Evolutionary conservation across 2,329 filamentous ascomycete genomes (phyloP).

Genomic region (Phyllosticta citrichinensis): DNA sequence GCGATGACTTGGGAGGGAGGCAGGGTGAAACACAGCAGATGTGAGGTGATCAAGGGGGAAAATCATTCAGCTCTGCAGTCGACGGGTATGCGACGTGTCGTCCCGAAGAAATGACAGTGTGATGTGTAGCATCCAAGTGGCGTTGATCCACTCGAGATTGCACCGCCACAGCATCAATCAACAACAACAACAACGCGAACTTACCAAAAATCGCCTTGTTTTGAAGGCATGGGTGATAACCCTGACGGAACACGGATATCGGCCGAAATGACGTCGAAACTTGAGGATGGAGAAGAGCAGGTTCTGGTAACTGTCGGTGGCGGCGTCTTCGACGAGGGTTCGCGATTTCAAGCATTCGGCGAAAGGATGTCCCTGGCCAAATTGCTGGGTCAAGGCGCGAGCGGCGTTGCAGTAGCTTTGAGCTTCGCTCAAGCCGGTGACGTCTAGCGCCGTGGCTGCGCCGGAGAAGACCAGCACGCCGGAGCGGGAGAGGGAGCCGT

Average conservation of each 20-base stretch:
- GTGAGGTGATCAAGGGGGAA: neutral
- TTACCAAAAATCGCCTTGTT: constrained; percentile 26
- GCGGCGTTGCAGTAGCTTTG: constrained; percentile 27
- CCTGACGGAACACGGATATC: constrained; percentile 32
- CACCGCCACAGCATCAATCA: neutral
- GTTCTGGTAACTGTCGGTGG: constrained; percentile 81
- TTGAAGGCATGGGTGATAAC: constrained; percentile 42
- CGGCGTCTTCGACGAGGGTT: constrained; percentile 56
- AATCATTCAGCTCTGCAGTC: neutral
- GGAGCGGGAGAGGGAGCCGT: constrained; percentile 32
- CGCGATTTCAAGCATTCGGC: constrained; percentile 19
- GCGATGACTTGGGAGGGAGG: neutral
- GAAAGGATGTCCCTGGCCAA: constrained; percentile 17
- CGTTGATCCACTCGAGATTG: neutral
- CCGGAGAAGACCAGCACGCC: constrained; percentile 62
- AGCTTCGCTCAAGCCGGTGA: constrained; percentile 25
- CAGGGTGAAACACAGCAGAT: neutral
- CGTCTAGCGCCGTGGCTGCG: constrained; percentile 34
- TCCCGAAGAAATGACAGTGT: neutral
- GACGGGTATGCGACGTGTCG: neutral
- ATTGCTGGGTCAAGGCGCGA: constrained; percentile 13
- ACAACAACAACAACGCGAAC: neutral
- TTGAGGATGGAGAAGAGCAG: constrained; percentile 63
- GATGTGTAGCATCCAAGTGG: neutral
- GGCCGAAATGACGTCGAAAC: constrained; percentile 31